Evolutionary conservation across 495 filamentous ascomycete genomes (phyloP), one percentile per base, ranked within the genome.

Genomic region (Penicillium chermesinum): DNA sequence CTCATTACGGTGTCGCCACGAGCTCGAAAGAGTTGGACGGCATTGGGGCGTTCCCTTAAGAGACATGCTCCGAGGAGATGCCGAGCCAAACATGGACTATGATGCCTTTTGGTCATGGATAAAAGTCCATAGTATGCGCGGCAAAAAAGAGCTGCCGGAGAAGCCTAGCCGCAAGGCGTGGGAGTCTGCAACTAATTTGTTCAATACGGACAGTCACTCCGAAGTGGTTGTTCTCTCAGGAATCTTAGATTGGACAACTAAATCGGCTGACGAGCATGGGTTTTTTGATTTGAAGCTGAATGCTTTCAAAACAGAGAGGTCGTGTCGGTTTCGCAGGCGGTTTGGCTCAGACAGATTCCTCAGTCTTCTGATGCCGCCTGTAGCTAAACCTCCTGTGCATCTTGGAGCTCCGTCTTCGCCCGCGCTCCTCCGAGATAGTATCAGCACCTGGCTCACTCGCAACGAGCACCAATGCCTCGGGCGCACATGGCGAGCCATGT

Each of bases 301-400:
- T 15, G 66, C 75, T 2, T 50, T 77, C 13, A 74, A 68, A 41
- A 43, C 64, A 3, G 74, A 77, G 15, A 27, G 57, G 21, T 69
- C 71, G 17, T 74, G 73, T 57, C 71, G 73, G 3, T 70, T 79
- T 17, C 66, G 70, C 34, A 65, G 75, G 13, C 66, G 70, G 22
- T 77, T 74, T 46, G 75, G 74, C 7, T 67, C 70, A 15, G 74
- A 76, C 59, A 54, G 74, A 6, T 77, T 77, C 49, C 54, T 72
- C 15, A 63, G 67, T 19, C 22, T 79, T 9, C 66, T 63, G 1
- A 53, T 79, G 1, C 73, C 76, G 9, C 64, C 62, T 2, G 53
- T 59, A 1, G 41, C 63, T 21, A 52, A 62, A 20, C 62, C 75
- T 14, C 73, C 73, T 4, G 13, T 19, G n/a, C 59, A 72, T 44